These are phyloP conservation scores for Coemansia sp. DNA, from an alignment of 192 early-diverging fungal species.

Conservation along the genomic window DNA sequence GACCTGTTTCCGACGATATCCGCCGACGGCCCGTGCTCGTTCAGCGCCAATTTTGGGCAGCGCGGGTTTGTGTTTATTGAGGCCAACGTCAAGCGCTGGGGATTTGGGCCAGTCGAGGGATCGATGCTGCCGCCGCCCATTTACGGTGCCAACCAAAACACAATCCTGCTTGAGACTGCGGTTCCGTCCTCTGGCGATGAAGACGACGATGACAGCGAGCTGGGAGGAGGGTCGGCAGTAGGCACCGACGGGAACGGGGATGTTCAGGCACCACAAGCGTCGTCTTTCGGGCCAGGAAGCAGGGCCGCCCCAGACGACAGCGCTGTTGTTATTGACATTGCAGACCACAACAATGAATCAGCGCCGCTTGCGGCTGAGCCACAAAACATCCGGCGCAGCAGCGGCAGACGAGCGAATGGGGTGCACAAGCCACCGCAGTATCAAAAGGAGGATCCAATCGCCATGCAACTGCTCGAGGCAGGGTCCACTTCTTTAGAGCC, in stretches of 20 bases:
- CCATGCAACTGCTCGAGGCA: conserved; percentile 47
- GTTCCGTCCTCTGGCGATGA: conserved; percentile 19
- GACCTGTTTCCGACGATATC: conserved; percentile 65
- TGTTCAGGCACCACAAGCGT: neutral
- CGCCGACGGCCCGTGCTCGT: conserved; percentile 53
- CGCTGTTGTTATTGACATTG: conserved; percentile 29
- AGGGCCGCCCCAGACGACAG: conserved; percentile 8
- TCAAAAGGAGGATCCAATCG: conserved; percentile 51
- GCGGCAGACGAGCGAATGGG: conserved; percentile 12
- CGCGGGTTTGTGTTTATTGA: conserved; percentile 82
- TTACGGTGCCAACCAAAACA: conserved; percentile 71
- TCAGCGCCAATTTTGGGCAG: conserved; percentile 74
- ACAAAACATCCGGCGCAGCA: conserved; percentile 2
- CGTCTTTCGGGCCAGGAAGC: neutral
- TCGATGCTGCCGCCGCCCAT: conserved; percentile 71
- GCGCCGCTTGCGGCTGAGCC: neutral
- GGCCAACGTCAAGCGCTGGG: conserved; percentile 84
- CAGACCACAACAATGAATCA: neutral
- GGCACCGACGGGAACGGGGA: neutral
- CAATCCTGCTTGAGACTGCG: conserved; percentile 60
- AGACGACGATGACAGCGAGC: conserved; percentile 7
- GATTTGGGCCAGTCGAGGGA: conserved; percentile 70
- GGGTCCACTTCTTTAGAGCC: conserved; percentile 47
- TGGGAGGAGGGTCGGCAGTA: neutral
- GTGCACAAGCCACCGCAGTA: conserved; percentile 39